Base-by-base conservation (phyloP, 1,139 yeast species). In the Geotrichum reessii region DNA sequence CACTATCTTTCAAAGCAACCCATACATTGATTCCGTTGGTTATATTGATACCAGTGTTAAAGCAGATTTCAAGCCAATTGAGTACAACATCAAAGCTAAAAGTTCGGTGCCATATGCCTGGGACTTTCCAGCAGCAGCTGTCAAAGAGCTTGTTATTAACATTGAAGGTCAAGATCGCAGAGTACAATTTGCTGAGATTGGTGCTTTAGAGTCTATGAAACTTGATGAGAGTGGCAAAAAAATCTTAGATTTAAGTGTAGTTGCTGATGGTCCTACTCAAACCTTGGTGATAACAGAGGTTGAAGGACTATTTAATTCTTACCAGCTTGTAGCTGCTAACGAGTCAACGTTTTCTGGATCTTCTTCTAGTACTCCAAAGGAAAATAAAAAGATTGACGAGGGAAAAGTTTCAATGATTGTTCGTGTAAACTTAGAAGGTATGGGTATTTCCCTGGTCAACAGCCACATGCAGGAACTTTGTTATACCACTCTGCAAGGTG, bases 61-160 rank as follows among this genome's bases (percentile, higher is more conserved):
- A 48, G 65, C 69, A 2, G 40, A 37, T 12, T 81, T 55, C 75
- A 77, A 64, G 64, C 77, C 66, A 74, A 79, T 90, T 27, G 84
- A 80, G 67, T 93, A 91, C 69, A 81, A 82, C 59, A 79, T 92
- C 24, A 97, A 97, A 0, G 84, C 96, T 1, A 84, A 83, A 69
- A 88, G 96, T 74, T 95, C 89, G 1, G 93, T 93, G 98, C 97
- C 98, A 0, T 93, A 93, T 71, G 91, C 99, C 0, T 93, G 97
- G 89, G 99, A 93, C 70, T 93, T 82, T 73, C 99, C 99, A 0
- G 89, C 95, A 58, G 97, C 97, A 0, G 76, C 83, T 14, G 81
- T 86, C 50, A 92, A 91, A 70, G 97, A 91, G 67, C 73, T 93
- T 42, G 79, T 90, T 2, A 74, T 93, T 27, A 78, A 92, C 61